Evolutionary conservation across 805 yeast species (phyloP).

Genomic region (Kluyveromyces dobzhanskii): DNA sequence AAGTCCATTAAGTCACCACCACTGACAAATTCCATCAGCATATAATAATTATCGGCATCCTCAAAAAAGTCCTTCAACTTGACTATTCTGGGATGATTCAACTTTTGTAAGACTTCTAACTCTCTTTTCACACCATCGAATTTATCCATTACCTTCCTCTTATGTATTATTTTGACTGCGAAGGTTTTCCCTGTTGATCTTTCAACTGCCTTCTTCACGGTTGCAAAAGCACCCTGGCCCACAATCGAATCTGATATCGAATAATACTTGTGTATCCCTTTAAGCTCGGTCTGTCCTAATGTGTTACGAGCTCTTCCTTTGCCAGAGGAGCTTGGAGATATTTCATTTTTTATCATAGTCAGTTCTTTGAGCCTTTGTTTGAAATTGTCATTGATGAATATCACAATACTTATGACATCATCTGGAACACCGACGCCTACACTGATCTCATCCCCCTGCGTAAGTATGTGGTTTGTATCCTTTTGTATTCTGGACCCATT

Average conservation of each 20-base stretch:
- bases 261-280: slow-evolving; percentile 60
- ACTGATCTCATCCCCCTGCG: slow-evolving; percentile 89
- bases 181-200: slow-evolving; percentile 75
- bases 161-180: slow-evolving; percentile 86
- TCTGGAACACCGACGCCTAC: slow-evolving; percentile 79
- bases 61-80: slow-evolving; percentile 76
- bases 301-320: neutral
- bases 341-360: neutral
- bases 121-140: slow-evolving; percentile 81
- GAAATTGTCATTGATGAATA: slow-evolving; percentile 34
- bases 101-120: slow-evolving; percentile 63
- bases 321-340: slow-evolving; percentile 1
- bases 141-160: slow-evolving; percentile 71
- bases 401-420: slow-evolving; percentile 49
- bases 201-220: slow-evolving; percentile 85
- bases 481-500: slow-evolving; percentile 67
- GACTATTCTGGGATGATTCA: slow-evolving; percentile 83
- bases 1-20: slow-evolving; percentile 99
- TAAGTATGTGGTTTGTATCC: slow-evolving; percentile 69
- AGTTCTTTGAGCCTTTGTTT: slow-evolving; percentile 19
- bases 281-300: slow-evolving; percentile 3
- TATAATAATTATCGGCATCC: slow-evolving; percentile 68
- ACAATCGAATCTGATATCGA: slow-evolving; percentile 76
- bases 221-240: slow-evolving; percentile 98
- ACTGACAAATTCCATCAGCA: slow-evolving; percentile 92